Base-by-base conservation (phyloP, 1,284 basidiomycete genomes). In the Stygiomarasmius scandens region DNA sequence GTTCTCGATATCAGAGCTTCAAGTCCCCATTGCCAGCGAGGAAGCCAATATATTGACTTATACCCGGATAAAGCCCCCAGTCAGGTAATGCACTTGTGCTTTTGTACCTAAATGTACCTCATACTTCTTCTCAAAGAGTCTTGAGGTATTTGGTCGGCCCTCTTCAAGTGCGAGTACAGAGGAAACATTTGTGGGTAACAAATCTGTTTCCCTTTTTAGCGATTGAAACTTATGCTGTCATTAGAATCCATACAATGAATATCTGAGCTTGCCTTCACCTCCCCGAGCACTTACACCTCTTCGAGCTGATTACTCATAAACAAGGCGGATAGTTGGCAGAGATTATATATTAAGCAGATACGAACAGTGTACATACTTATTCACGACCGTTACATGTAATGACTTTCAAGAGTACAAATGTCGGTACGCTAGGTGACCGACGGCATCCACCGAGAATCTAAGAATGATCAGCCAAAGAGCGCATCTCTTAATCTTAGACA, bases 381-480 rank as follows among this genome's bases (percentile, higher is more conserved):
- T n/a, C n/a, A n/a, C n/a, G n/a, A n/a, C n/a, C n/a, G n/a, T n/a
- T n/a, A n/a, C n/a, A n/a, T n/a, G n/a, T n/a, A n/a, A n/a, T n/a
- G n/a, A n/a, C n/a, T n/a, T n/a, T n/a, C n/a, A n/a, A n/a, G n/a
- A n/a, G n/a, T 32, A 6, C 29, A 32, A 12, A 32, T 87, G 81
- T 86, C 60, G 78, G 77, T 77, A 74, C 82, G 80, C 82, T 77
- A 83, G 84, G 85, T 87, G 85, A 87, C 85, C 76, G 77, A 74
- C 60, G 60, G 57, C 74, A 76, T 74, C 79, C 79, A 82, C 67
- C 64, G 61, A 61, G 29, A 49, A 60, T 65, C 60, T 64, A 69
- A 74, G 79, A 76, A 81, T 74, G 78, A 66, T 71, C 79, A 72
- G 85, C 85, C 85, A 84, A 85, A 84, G 81, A 81, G 80, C 78